Conservation (phyloP, 2,329 filamentous ascomycete species). For the Emmonsiellopsis sp. region DNA sequence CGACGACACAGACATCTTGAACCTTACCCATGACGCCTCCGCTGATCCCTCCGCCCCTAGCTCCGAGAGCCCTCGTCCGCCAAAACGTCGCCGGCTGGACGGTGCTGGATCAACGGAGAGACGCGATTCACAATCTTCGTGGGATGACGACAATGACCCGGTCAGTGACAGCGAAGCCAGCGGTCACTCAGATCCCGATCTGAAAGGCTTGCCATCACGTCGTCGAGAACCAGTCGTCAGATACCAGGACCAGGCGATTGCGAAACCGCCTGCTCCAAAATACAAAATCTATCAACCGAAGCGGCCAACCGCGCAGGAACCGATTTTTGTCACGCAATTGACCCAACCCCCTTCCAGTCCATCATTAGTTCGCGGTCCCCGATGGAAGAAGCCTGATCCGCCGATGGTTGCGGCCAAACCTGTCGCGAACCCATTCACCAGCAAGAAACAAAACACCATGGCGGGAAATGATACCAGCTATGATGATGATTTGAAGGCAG, state of each 20-base stretch:
- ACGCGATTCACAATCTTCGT: background rate
- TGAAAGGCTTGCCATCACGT: slow-evolving; percentile 8
- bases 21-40: background rate
- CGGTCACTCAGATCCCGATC: slow-evolving; percentile 11
- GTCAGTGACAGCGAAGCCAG: background rate
- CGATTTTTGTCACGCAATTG: slow-evolving; percentile 40
- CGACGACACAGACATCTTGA: slow-evolving; percentile 14
- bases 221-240: slow-evolving; percentile 5
- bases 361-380: slow-evolving; percentile 41
- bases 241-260: slow-evolving; percentile 13
- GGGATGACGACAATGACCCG: background rate
- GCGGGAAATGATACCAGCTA: slow-evolving; percentile 8
- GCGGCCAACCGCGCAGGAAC: slow-evolving; percentile 27
- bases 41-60: background rate
- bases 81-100: slow-evolving; percentile 27
- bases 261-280: slow-evolving; percentile 20
- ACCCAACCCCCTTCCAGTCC: slow-evolving; percentile 42
- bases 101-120: background rate
- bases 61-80: slow-evolving; percentile 17
- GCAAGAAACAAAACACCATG: background rate
- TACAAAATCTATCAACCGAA: slow-evolving; percentile 34
- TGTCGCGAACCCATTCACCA: slow-evolving; percentile 2
- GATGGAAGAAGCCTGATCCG: slow-evolving; percentile 38
- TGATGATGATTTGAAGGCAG: slow-evolving; percentile 24
- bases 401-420: slow-evolving; percentile 8